Evolutionary conservation across 805 yeast species (phyloP), one percentile per base, ranked within the genome.

Genomic region (Suhomyces faveliae): DNA sequence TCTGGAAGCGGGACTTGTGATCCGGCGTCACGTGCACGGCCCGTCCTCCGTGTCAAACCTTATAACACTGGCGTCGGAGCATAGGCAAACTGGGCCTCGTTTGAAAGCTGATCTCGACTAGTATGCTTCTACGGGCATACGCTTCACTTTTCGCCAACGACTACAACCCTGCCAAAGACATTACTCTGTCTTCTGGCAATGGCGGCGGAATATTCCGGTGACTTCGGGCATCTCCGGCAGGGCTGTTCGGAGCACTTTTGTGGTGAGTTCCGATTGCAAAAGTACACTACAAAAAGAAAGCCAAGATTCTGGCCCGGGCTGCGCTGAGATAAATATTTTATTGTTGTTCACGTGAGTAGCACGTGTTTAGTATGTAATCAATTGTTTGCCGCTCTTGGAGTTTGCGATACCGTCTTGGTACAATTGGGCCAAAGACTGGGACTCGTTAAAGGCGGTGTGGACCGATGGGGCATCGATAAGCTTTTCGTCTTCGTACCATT

Each of bases 401-500:
- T 67, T 58, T 3, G 51, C 64, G 20, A 71, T 60, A 5, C 67
- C 76, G 4, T 63, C 57, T 29, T 50, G 57, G 55, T 56, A 70
- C 10, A 65, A 46, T 35, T 59, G 60, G 41, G 65, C 62, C 59
- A 71, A 67, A 15, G 51, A 53, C 12, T 57, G 58, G 25, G 42
- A 55, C 11, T 50, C 58, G 12, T 45, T 49, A 45, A 53, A 67
- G 43, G 53, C 46, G 25, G 62, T 61, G 47, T 64, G 67, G 24
- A 56, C 43, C 3, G 73, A 63, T n/a, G 73, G 70, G 3, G 76
- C 70, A 48, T 64, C 76, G 4, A 53, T 46, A 49, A 73, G 64
- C 41, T 65, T 53, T 4, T 69, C 75, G n/a, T 61, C 57, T 52
- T 73, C 73, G 54, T 73, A 73, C 76, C 75, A 73, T 37, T 55